Percentiles rank a stretch among this genome's conserved stretches.
Conservation (phyloP, 2,329 filamentous ascomycete species). For the Pyrenochaeta sp. region DNA sequence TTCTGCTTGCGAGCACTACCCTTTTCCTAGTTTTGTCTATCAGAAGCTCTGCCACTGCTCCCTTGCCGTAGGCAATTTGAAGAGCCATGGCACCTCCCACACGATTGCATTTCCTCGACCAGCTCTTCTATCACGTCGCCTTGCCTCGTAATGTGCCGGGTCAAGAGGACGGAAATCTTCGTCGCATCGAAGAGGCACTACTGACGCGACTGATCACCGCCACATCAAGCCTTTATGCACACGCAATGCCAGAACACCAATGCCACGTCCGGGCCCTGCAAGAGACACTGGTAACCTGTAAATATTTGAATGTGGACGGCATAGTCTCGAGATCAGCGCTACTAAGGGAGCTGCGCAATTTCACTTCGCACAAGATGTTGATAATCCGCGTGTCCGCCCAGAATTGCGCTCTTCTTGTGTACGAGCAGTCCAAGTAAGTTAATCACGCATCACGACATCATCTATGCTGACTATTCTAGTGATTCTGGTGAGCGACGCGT, state of each 20-base stretch:
- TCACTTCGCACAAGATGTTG: conserved; percentile 39
- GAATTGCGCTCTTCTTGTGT: conserved; percentile 59
- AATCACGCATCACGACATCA: neutral
- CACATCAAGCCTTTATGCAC: conserved; percentile 23
- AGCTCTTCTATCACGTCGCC: conserved; percentile 49
- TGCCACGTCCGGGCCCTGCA: conserved; percentile 22
- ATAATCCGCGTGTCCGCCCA: conserved; percentile 59
- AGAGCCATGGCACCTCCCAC: conserved; percentile 26
- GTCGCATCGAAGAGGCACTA: conserved; percentile 39
- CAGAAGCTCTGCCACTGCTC: conserved; percentile 1
- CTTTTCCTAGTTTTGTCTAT: neutral
- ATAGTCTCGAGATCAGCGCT: conserved; percentile 34
- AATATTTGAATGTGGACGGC: conserved; percentile 32
- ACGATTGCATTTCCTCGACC: conserved; percentile 24
- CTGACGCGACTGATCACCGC: conserved; percentile 39
- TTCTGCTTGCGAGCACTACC: neutral
- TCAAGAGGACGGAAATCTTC: conserved; percentile 39
- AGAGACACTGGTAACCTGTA: conserved; percentile 23
- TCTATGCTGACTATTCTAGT: conserved; percentile 16
- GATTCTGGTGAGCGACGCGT: conserved; percentile 26
- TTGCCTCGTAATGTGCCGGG: conserved; percentile 52
- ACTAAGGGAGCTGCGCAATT: conserved; percentile 22
- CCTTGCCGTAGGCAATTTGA: conserved; percentile 6
- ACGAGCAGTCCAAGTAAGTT: conserved; percentile 43
- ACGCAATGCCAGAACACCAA: conserved; percentile 15